Conservation (phyloP, 2,329 filamentous ascomycete genomes). For the Arthroderma sp. region DNA sequence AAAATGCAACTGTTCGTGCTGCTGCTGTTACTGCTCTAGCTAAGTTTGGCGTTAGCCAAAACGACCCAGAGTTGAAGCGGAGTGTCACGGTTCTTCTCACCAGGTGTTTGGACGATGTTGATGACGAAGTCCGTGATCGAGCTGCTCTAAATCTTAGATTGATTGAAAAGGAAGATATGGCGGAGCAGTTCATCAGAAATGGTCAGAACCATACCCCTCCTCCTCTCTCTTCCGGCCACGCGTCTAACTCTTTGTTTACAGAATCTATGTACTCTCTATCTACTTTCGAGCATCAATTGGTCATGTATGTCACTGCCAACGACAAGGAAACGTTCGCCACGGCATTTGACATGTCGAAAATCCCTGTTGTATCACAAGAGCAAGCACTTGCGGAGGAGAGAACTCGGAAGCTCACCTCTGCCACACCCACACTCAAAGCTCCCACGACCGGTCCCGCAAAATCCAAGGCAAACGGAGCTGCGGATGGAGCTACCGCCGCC, state of each 20-base stretch:
- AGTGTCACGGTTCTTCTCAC: slow-evolving; percentile 87
- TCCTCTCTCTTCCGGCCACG: background rate
- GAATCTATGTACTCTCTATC: slow-evolving; percentile 92
- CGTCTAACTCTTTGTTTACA: slow-evolving; percentile 21
- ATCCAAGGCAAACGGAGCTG: slow-evolving; percentile 50
- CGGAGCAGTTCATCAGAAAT: slow-evolving; percentile 82
- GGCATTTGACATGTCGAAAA: slow-evolving; percentile 80
- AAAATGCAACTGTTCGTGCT: slow-evolving; percentile 90
- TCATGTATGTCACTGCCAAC: slow-evolving; percentile 91
- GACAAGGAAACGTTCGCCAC: slow-evolving; percentile 71
- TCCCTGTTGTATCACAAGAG: slow-evolving; percentile 87
- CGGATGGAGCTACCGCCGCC: slow-evolving; percentile 63
- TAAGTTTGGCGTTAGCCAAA: slow-evolving; percentile 94
- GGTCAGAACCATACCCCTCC: slow-evolving; percentile 39
- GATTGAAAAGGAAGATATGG: slow-evolving; percentile 82
- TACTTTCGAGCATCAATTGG: slow-evolving; percentile 90
- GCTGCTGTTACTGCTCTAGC: slow-evolving; percentile 90
- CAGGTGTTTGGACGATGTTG: slow-evolving; percentile 87
- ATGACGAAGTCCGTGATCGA: slow-evolving; percentile 93
- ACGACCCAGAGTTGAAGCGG: slow-evolving; percentile 91
- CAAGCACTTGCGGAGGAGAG: slow-evolving; percentile 93
- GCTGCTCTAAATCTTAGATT: slow-evolving; percentile 83
- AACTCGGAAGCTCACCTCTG: slow-evolving; percentile 90
- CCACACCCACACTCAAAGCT: slow-evolving; percentile 85
- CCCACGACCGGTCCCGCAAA: slow-evolving; percentile 70